These are phyloP conservation scores for Orbilia javanica DNA, from an alignment of 2,329 filamentous ascomycete species.

Conservation along the genomic window DNA sequence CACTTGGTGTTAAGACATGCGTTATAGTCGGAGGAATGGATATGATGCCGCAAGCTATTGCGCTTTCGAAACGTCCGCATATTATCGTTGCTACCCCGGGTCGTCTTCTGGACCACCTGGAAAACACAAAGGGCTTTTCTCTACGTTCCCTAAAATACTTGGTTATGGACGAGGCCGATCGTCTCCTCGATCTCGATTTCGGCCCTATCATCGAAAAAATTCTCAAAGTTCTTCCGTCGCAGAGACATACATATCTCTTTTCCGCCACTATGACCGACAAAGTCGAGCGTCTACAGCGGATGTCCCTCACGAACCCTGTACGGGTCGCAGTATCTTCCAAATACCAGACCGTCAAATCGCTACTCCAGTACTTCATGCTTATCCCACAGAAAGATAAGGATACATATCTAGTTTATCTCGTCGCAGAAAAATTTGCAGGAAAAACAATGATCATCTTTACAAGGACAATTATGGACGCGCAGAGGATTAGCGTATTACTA, in stretches of 20 bases:
- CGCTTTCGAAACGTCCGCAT: constrained; percentile 94
- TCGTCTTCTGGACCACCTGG: constrained; percentile 87
- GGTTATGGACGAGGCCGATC: constrained; percentile 94
- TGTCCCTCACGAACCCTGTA: constrained; percentile 85
- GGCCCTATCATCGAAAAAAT: constrained; percentile 93
- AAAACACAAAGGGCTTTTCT: constrained; percentile 97
- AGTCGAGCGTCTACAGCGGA: constrained; percentile 90
- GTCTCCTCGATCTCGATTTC: constrained; percentile 92
- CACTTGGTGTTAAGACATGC: constrained; percentile 87
- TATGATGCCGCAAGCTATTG: constrained; percentile 91
- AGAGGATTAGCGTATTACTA: constrained; percentile 84
- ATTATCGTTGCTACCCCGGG: constrained; percentile 93
- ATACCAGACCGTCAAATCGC: constrained; percentile 90
- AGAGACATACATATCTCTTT: constrained; percentile 87
- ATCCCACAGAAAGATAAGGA: constrained; percentile 90
- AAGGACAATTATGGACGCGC: constrained; percentile 89
- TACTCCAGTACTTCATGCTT: constrained; percentile 88
- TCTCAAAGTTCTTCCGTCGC: constrained; percentile 82
- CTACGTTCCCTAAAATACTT: constrained; percentile 84
- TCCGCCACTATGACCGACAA: constrained; percentile 94
- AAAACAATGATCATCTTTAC: constrained; percentile 91
- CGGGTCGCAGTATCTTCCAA: constrained; percentile 84
- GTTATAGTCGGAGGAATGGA: constrained; percentile 94
- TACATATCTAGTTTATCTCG: constrained; percentile 84
- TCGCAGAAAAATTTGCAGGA: constrained; percentile 84